Percentiles rank a stretch among this genome's conserved stretches.
phyloP scores from a whole-genome alignment of 1,139 yeast species.

The Saccharomyces hybrid region DNA sequence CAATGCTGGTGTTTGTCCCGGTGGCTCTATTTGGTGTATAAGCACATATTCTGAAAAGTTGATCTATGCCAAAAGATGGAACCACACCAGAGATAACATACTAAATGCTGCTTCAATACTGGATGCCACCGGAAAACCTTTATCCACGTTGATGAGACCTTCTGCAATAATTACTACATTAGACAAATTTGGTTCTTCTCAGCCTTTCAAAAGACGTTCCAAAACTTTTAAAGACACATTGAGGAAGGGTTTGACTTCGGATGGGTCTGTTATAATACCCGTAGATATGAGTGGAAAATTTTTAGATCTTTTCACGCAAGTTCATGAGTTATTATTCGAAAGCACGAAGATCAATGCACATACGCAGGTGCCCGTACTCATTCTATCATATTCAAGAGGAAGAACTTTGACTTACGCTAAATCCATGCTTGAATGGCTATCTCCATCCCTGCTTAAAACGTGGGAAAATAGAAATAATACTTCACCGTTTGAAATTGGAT shows the following conservation, averaged over 20 bases:
- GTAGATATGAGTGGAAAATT: slow-evolving; percentile 78
- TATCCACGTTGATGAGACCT: slow-evolving; percentile 66
- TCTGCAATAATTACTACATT: slow-evolving; percentile 77
- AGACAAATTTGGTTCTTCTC: slow-evolving; percentile 47
- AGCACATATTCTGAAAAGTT: slow-evolving; percentile 68
- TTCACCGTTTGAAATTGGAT: slow-evolving; percentile 57
- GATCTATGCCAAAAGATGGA: slow-evolving; percentile 90
- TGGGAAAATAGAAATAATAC: slow-evolving; percentile 65
- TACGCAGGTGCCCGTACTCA: slow-evolving; percentile 54
- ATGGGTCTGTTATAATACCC: slow-evolving; percentile 75
- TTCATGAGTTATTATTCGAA: slow-evolving; percentile 43
- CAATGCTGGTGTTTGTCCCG: slow-evolving; percentile 88
- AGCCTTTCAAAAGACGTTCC: slow-evolving; percentile 57
- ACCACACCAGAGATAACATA: slow-evolving; percentile 83
- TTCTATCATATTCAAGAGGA: slow-evolving; percentile 72
- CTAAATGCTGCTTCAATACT: slow-evolving; percentile 73
- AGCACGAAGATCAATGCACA: slow-evolving; percentile 17
- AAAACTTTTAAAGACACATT: slow-evolving; percentile 62
- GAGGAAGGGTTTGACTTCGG: slow-evolving; percentile 42
- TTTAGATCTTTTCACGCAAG: slow-evolving; percentile 65
- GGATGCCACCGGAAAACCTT: slow-evolving; percentile 44
- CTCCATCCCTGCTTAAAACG: slow-evolving; percentile 64
- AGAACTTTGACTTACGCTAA: slow-evolving; percentile 76
- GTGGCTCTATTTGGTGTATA: slow-evolving; percentile 77
- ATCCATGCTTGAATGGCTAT: slow-evolving; percentile 93